phyloP scores from a whole-genome alignment of 2,329 filamentous ascomycete genomes.

The Fusarium sublunatum region DNA sequence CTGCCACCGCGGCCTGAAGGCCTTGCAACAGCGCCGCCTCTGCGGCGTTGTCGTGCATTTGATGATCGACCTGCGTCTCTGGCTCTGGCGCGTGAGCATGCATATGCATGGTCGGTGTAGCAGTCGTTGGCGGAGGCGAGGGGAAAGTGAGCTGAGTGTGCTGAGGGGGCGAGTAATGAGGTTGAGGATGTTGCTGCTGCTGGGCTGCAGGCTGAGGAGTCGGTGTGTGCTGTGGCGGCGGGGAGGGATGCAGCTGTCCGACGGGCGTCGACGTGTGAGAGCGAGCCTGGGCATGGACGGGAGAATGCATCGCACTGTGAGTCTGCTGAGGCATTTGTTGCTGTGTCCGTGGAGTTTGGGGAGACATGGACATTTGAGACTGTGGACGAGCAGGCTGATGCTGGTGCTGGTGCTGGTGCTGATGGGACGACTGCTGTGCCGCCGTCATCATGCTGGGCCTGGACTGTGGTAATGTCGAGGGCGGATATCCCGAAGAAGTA shows the following conservation, averaged over 20 bases:
- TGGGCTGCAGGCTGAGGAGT: slow-evolving; percentile 37
- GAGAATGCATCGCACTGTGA: slow-evolving; percentile 40
- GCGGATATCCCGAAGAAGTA: slow-evolving; percentile 43
- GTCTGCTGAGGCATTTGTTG: slow-evolving; percentile 34
- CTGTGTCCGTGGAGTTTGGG: slow-evolving; percentile 45
- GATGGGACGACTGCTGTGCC: slow-evolving; percentile 49
- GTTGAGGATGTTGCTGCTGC: slow-evolving; percentile 23
- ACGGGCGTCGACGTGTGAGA: slow-evolving; percentile 46
- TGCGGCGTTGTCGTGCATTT: slow-evolving; percentile 49
- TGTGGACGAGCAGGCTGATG: slow-evolving; percentile 43
- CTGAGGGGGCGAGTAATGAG: slow-evolving; percentile 27
- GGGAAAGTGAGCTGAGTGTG: slow-evolving; percentile 40
- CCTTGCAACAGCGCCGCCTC: slow-evolving; percentile 52
- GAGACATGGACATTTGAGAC: slow-evolving; percentile 47
- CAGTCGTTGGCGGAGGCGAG: slow-evolving; percentile 28
- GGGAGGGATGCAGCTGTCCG: slow-evolving; percentile 42
- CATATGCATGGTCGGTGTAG: slow-evolving; percentile 41
- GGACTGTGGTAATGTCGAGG: slow-evolving; percentile 45
- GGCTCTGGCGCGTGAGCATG: slow-evolving; percentile 37
- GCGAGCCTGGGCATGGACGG: slow-evolving; percentile 38
- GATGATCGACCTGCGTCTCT: slow-evolving; percentile 36
- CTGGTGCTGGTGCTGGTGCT: slow-evolving; percentile 37
- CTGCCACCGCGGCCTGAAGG: slow-evolving; percentile 51
- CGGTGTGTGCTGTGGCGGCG: slow-evolving; percentile 41
- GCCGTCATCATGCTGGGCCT: slow-evolving; percentile 44